A percentile compares a stretch with the other conserved stretches of the same genome.
These are phyloP conservation scores for Calonectria hawksworthii DNA, from an alignment of 2,329 filamentous ascomycete species.

Conservation along the genomic window DNA sequence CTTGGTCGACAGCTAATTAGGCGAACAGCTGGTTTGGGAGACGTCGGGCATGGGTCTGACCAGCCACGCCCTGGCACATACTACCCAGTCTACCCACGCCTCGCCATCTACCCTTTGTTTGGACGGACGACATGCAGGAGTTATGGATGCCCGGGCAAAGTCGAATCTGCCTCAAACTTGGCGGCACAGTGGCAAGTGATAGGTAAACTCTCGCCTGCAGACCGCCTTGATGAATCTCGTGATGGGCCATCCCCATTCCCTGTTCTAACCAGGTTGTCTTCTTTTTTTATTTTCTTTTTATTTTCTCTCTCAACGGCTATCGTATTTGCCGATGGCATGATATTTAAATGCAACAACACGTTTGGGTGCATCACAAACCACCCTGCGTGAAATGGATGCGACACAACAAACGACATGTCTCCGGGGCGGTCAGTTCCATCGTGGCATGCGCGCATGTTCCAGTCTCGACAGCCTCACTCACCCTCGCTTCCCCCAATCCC, in stretches of 20 bases:
- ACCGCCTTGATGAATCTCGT: conserved; percentile 27
- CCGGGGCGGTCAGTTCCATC: not conserved
- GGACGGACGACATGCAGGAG: conserved; percentile 11
- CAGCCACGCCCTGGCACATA: conserved; percentile 20
- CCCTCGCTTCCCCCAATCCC: conserved; percentile 22
- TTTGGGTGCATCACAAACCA: not conserved
- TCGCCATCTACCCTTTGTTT: conserved; percentile 3
- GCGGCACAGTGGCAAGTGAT: conserved; percentile 11
- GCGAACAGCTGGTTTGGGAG: conserved; percentile 18
- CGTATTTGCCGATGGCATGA: not conserved
- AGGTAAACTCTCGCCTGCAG: conserved; percentile 24
- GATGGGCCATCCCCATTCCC: not conserved
- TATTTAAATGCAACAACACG: not conserved
- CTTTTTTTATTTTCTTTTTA: not conserved
- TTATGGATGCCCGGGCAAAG: conserved; percentile 18
- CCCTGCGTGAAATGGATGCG: not conserved
- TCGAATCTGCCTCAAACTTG: conserved; percentile 9
- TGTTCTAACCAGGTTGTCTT: not conserved
- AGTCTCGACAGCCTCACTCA: conserved; percentile 7
- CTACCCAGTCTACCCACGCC: not conserved
- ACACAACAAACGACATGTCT: not conserved
- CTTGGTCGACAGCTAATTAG: conserved; percentile 19
- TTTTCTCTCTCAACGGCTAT: not conserved
- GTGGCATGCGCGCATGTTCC: conserved; percentile 6
- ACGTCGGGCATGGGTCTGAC: conserved; percentile 15